A percentile compares a stretch with the other conserved stretches of the same genome.
These are phyloP conservation scores for Tulasnella sp. DNA, from an alignment of 768 basidiomycete species.

Conservation along the genomic window DNA sequence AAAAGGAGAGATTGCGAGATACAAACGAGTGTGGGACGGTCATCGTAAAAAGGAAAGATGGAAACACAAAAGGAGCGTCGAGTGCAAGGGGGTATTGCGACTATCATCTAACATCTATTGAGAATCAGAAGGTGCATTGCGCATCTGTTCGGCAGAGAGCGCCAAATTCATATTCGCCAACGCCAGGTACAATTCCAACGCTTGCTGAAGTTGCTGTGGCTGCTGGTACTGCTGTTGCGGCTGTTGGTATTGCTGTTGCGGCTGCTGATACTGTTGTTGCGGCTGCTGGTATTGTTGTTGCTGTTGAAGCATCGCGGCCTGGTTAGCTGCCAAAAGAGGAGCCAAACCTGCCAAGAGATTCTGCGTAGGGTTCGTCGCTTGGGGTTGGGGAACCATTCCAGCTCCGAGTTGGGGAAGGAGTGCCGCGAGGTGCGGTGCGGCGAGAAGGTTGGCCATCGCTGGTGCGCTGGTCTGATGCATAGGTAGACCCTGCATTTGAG, in stretches of 20 bases:
- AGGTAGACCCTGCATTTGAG: neutral
- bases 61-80: neutral
- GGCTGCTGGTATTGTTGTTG: neutral
- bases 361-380: neutral
- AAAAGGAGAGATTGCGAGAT: neutral
- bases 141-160: neutral
- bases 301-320: neutral
- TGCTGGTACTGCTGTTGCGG: neutral
- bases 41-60: neutral
- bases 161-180: constrained; percentile 13
- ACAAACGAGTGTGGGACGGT: neutral
- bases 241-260: neutral
- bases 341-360: neutral
- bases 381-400: neutral
- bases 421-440: neutral
- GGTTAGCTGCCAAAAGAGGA: neutral
- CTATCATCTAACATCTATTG: neutral
- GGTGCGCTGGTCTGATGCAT: neutral
- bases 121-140: neutral
- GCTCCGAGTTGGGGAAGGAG: neutral
- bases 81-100: neutral
- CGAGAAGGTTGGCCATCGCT: neutral
- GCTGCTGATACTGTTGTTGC: neutral
- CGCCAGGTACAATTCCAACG: neutral
- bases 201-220: neutral